A percentile compares a stretch with the other conserved stretches of the same genome.
These are phyloP conservation scores for Meira nashicola DNA, from an alignment of 1,284 basidiomycete genomes.

Conservation along the genomic window DNA sequence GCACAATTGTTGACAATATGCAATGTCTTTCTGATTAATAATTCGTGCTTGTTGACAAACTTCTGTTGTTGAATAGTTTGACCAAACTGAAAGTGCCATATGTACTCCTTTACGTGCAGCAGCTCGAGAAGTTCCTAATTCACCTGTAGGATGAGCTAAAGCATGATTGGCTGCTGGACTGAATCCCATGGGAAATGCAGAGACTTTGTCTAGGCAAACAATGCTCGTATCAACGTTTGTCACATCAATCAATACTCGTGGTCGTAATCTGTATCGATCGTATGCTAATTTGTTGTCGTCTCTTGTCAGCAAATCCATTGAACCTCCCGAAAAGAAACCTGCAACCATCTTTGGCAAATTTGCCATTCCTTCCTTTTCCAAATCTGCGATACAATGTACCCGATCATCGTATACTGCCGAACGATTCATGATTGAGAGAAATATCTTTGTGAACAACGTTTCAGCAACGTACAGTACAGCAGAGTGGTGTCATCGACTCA, in stretches of 20 bases:
- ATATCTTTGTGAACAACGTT: too few relatives aligned
- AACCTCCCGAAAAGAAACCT: conserved; percentile 33
- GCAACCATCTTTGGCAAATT: conserved; percentile 17
- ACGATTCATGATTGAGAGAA: not conserved
- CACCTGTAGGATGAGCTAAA: conserved; percentile 43
- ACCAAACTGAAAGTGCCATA: conserved; percentile 41
- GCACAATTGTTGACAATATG: conserved; percentile 53
- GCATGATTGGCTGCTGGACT: conserved; percentile 43
- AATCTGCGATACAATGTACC: conserved; percentile 22
- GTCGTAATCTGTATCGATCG: conserved; percentile 38
- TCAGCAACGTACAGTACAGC: too few relatives aligned
- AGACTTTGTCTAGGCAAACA: conserved; percentile 24
- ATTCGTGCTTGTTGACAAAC: conserved; percentile 26
- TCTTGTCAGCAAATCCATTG: conserved; percentile 39
- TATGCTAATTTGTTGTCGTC: conserved; percentile 35
- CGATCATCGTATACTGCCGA: not conserved
- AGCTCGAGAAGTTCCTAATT: conserved; percentile 36
- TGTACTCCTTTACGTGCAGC: conserved; percentile 27
- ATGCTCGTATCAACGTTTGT: conserved; percentile 25
- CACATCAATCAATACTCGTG: conserved; percentile 40
- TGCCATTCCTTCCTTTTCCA: conserved; percentile 18
- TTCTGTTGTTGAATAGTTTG: conserved; percentile 32
- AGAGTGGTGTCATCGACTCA: too few relatives aligned
- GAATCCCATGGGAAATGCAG: conserved; percentile 35
- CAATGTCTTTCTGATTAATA: not conserved